Conservation (phyloP, 345 rosid species). For the Draba incana region DNA sequence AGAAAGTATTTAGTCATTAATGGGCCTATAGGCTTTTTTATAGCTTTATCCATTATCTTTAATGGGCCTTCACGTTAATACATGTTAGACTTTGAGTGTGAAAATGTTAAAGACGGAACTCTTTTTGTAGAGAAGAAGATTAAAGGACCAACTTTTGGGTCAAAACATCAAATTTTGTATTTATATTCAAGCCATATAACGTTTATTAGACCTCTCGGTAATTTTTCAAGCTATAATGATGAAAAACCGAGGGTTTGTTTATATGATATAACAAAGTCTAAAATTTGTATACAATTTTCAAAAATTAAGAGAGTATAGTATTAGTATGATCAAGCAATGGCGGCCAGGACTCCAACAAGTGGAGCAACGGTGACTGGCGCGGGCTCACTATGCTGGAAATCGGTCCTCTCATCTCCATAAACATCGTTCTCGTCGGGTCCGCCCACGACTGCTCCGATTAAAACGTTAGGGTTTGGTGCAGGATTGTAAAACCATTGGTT, state of each 20-base stretch:
- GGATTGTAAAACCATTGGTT: constrained; percentile 46
- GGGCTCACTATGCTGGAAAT: constrained; percentile 55
- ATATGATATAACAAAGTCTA: constrained; percentile 5
- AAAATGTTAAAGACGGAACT: constrained; percentile 2
- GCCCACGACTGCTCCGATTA: constrained; percentile 68
- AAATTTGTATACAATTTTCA: neutral
- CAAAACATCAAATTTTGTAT: too few species aligned
- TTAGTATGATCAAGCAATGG: constrained; percentile 35
- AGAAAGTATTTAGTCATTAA: too few species aligned
- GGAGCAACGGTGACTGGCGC: constrained; percentile 60
- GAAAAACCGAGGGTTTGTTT: neutral
- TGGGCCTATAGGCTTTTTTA: too few species aligned
- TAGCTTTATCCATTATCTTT: too few species aligned
- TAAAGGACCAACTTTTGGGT: neutral
- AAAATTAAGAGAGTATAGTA: neutral
- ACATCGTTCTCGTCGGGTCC: constrained; percentile 68
- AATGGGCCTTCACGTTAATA: neutral
- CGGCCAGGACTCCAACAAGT: constrained; percentile 64
- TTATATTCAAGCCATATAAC: too few species aligned
- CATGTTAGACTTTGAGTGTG: constrained; percentile 29
- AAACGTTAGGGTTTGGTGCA: constrained; percentile 57
- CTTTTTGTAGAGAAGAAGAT: constrained; percentile 28
- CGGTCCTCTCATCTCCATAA: constrained; percentile 52
- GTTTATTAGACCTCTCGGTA: too few species aligned
- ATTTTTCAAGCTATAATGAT: too few species aligned